Base-by-base conservation (phyloP, 495 filamentous ascomycete genomes). In the Aspergillus avenaceus region DNA sequence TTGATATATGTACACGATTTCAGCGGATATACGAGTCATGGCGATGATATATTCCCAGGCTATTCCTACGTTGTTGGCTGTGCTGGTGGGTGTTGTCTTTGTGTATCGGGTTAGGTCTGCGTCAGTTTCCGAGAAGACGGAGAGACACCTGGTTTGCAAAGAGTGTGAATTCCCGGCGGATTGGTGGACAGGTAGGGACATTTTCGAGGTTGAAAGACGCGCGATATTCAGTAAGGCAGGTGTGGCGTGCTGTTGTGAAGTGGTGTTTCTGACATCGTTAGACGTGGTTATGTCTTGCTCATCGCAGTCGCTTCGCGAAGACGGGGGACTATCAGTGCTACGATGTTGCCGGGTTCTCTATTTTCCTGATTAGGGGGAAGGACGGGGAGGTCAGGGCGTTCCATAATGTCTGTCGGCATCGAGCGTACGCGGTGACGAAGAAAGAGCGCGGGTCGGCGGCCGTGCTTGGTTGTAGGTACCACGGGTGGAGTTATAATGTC, bases 401-500 rank as follows among this genome's bases (percentile, higher is more conserved):
- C 53, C 76, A 83, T 59, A 83, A 83, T 52, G 75, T 82, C 1
- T 84, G 80, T 54, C 67, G 80, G 4, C 80, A 84, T 54, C 69
- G 79, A 19, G 79, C 80, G 28, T 82, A 77, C 58, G 75, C 77
- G 1, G 69, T 84, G 24, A 73, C 77, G 13, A 67, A 64, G n/a
- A 76, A 73, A 27, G 69, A 78, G 27, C 58, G 59, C 4, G 81
- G 81, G 2, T 69, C 63, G 24, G 71, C 76, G 14, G 70, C 67
- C 8, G 72, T 83, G 7, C 67, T 84, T 11, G 63, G 71, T 2
- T 85, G 81, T 60, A 69, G 75, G 36, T 85, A 84, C 53, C 82
- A 85, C 60, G 81, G 82, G 21, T 85, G 82, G 81, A 77, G 74
- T 29, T 84, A 84, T 51, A 74, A 79, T 46, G 70, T 73, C 5